Evolutionary conservation across 148 eudicot genomes (phyloP), one percentile per base, ranked within the genome.

Genomic region (Gaultheria prostrata): DNA sequence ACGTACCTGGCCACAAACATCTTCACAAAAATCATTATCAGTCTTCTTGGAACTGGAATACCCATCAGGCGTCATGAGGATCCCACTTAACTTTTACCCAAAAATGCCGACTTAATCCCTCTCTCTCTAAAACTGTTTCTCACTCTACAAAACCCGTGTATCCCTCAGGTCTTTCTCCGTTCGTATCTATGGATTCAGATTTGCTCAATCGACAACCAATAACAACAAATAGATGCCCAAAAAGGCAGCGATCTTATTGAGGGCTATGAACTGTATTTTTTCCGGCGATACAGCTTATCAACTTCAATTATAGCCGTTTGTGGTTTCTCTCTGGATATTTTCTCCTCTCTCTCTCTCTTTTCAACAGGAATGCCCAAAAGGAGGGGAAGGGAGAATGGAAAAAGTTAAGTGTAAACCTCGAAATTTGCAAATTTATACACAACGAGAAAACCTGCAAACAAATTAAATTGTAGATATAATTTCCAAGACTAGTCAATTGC

Each of bases 1-100:
- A 51, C 49, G 73, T 84, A 94, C 98, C 98, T 91, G 86, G 46
- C 90, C 91, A 85, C 94, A 93, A 82, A 88, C 86, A 33, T 88
- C 84, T 73, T 79, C 85, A 84, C 87, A 90, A 75, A 91, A 81
- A 81, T 87, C 93, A 86, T 91, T 94, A 56, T 92, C 98, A 56
- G 86, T 86, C 85, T 91, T 94, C 87, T 94, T 94, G 21, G 92
- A 90, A 87, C 67, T 85, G 49, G 87, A 89, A 78, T 90, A 90
- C 43, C 72, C 89, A 56, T 89, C 90, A 50, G 92, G 80, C 93
- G 89, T 89, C 84, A 82, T 87, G 39, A 81, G 61, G 46, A 57
- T 67, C 77, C 78, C 59, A 59, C 20, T 39, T 39, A n/a, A n/a
- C n/a, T 26, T 20, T n/a, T 20, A 53, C 82, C 82, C 73, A 53